Evolutionary conservation across 2,329 filamentous ascomycete genomes (phyloP), one percentile per base, ranked within the genome.

Genomic region (Exophiala sp.): DNA sequence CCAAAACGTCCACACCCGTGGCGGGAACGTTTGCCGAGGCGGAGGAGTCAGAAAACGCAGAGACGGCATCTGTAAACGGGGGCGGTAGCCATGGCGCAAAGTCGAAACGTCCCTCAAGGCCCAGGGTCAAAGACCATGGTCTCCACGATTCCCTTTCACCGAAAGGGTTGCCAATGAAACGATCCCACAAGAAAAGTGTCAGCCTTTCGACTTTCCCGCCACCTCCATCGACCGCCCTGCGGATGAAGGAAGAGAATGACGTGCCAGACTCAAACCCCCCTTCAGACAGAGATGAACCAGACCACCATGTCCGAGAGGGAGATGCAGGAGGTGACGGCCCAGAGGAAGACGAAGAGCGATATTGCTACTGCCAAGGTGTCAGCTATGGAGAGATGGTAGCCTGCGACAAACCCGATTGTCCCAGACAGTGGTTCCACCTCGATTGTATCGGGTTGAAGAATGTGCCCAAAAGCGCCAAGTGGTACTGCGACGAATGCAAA

Each of bases 301-400:
- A 48, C 47, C 53, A 18, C 55, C 48, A 42, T 2, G 39, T 38
- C 13, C 47, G 35, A 9, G 55, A 52, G 14, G 54, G 56, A 10
- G 57, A 57, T 2, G 55, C 50, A 44, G 55, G 52, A 35, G 43
- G 55, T 6, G 66, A 67, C 18, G 74, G 73, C 19, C 73, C 72
- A 1, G 82, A 81, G 10, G 80, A 81, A 6, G 80, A 86, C 57
- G 86, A 90, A 64, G 83, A 82, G 30, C 75, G 81, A 11, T 90
- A 90, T 66, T 88, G 86, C 66, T 87, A 87, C 68, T 89, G 86
- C 66, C 85, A 88, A 60, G 79, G 82, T 41, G 82, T 88, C 47
- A 88, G 85, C 62, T 90, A 88, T 63, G 86, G 86, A 16, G 85
- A 88, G 68, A 90, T 90, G 86, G 85, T 90, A 37, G 86, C 83